These are phyloP conservation scores for Helminthosporium solani DNA, from an alignment of 2,329 filamentous ascomycete genomes.

Conservation along the genomic window DNA sequence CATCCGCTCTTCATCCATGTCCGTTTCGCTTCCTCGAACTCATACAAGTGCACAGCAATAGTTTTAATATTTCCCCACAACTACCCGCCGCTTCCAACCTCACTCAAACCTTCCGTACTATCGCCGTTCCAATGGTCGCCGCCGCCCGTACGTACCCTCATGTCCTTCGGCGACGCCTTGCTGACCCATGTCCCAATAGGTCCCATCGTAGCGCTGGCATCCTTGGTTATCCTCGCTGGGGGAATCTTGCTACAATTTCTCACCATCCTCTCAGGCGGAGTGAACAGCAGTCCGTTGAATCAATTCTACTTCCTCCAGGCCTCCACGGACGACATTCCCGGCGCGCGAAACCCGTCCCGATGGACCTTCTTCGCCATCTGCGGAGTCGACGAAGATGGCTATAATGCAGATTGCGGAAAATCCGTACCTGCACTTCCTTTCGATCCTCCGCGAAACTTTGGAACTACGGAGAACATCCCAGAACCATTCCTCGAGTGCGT, in stretches of 20 bases:
- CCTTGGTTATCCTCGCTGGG: slow-evolving; percentile 62
- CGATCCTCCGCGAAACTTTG: slow-evolving; percentile 65
- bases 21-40: background rate
- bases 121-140: background rate
- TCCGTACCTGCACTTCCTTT: slow-evolving; percentile 65
- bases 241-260: slow-evolving; percentile 66
- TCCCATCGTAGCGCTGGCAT: slow-evolving; percentile 55
- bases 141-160: background rate
- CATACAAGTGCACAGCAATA: too few relatives aligned
- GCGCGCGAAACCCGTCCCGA: slow-evolving; percentile 61
- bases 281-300: slow-evolving; percentile 61
- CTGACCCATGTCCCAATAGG: slow-evolving; percentile 44
- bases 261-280: slow-evolving; percentile 62
- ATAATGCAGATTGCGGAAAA: slow-evolving; percentile 62
- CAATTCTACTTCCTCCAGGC: slow-evolving; percentile 84
- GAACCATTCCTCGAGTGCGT: slow-evolving; percentile 51
- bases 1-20: background rate
- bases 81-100: background rate
- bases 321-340: slow-evolving; percentile 67
- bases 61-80: background rate
- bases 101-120: background rate
- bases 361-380: slow-evolving; percentile 94
- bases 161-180: background rate
- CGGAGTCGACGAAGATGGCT: slow-evolving; percentile 55
- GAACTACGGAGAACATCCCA: slow-evolving; percentile 56